Conservation (phyloP, 176 grass and related monocot species). For the Leersia perrieri region DNA sequence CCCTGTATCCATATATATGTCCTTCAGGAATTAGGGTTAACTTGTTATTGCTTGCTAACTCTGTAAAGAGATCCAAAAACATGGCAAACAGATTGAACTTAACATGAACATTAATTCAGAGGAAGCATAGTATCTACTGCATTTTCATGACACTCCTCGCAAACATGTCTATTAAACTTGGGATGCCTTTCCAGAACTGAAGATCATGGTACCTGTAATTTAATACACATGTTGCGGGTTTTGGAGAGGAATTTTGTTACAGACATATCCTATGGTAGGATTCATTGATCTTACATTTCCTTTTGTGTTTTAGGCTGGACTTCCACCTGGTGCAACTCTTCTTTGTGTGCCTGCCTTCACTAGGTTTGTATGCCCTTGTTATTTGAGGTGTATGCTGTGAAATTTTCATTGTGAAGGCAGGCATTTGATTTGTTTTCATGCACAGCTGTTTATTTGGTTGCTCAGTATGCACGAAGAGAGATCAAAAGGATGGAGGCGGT, state of each 20-base stretch:
- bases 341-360: conserved; percentile 86
- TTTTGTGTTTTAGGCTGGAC: conserved; percentile 65
- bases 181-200: background rate
- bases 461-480: conserved; percentile 71
- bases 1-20: background rate
- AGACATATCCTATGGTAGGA: background rate
- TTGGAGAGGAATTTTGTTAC: background rate
- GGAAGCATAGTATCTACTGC: background rate
- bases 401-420: background rate
- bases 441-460: conserved; percentile 85
- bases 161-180: background rate
- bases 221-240: background rate
- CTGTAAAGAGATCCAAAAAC: background rate
- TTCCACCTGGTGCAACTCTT: conserved; percentile 98
- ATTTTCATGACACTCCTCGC: background rate
- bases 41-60: background rate
- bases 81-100: background rate
- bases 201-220: conserved; percentile 2
- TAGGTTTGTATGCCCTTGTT: conserved; percentile 49
- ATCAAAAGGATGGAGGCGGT: conserved; percentile 96
- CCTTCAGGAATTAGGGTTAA: background rate
- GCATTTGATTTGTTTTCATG: conserved; percentile 36
- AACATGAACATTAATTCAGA: background rate
- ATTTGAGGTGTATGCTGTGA: background rate
- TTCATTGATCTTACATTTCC: conserved; percentile 12